Evolutionary conservation across 495 filamentous ascomycete species (phyloP).

Genomic region (Cairneyella variabilis): DNA sequence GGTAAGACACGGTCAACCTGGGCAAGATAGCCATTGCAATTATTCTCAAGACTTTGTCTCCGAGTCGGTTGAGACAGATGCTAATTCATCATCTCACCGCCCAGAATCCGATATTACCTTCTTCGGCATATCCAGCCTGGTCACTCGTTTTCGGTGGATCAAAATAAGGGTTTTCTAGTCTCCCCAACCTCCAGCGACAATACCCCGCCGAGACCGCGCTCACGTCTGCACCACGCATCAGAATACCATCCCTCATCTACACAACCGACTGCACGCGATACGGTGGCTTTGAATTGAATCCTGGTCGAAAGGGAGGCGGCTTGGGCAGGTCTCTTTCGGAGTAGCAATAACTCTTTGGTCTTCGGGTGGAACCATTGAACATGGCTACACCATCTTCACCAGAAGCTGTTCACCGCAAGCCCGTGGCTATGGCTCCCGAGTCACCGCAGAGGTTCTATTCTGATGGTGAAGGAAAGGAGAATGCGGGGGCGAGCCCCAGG

Average conservation of each 20-base stretch:
- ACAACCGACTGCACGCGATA: no score
- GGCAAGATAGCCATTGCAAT: not conserved
- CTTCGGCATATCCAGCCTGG: not conserved
- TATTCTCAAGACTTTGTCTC: not conserved
- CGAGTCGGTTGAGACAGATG: not conserved
- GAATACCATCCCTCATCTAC: no score
- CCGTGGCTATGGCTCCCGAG: conserved; percentile 9
- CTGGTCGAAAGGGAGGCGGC: not conserved
- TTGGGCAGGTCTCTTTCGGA: not conserved
- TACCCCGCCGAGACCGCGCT: not conserved
- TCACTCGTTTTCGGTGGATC: not conserved
- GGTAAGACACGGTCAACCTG: conserved; percentile 11
- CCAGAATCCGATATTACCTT: not conserved
- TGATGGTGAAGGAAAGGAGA: conserved; percentile 20
- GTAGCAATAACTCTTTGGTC: not conserved
- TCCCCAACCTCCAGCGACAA: not conserved
- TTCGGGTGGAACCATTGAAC: conserved; percentile 13
- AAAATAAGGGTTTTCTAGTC: not conserved
- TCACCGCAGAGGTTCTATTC: conserved; percentile 17
- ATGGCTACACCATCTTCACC: conserved; percentile 20
- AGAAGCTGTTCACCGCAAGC: conserved; percentile 8
- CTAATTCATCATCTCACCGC: conserved; percentile 11
- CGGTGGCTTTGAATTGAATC: not conserved
- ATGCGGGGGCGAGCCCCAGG: conserved; percentile 16
- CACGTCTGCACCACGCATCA: not conserved